Conservation (phyloP, 352 stramenopile species). For the Thraustotheca clavata region DNA sequence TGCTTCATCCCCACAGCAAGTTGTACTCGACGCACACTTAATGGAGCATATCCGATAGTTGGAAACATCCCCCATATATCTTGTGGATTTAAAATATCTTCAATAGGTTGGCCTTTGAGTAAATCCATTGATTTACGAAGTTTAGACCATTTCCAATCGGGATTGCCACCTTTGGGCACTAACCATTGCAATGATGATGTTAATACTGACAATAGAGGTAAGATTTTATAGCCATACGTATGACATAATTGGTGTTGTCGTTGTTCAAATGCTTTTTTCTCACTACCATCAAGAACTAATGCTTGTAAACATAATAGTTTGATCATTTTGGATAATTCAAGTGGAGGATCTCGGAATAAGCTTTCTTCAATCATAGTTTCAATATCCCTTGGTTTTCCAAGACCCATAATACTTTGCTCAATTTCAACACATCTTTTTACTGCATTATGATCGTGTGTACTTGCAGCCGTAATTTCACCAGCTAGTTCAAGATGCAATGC, state of each 20-base stretch:
- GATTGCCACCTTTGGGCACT: neutral
- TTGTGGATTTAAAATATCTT: constrained; percentile 35
- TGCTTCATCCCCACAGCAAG: constrained; percentile 52
- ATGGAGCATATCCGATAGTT: constrained; percentile 73
- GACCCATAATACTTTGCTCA: constrained; percentile 74
- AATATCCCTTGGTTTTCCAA: constrained; percentile 48
- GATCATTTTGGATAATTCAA: constrained; percentile 62
- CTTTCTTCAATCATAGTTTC: constrained; percentile 62
- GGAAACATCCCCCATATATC: constrained; percentile 85
- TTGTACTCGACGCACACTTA: constrained; percentile 76
- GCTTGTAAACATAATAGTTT: constrained; percentile 71
- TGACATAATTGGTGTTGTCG: constrained; percentile 73
- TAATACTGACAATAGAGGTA: constrained; percentile 62
- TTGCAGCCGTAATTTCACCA: constrained; percentile 39
- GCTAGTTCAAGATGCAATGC: constrained; percentile 58
- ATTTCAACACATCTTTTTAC: constrained; percentile 62
- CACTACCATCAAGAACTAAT: constrained; percentile 55
- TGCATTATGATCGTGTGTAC: constrained; percentile 42
- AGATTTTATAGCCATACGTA: constrained; percentile 64
- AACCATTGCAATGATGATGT: constrained; percentile 20
- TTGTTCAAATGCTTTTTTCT: constrained; percentile 44
- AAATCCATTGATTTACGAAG: neutral
- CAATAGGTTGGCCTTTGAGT: neutral
- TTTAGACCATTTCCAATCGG: constrained; percentile 10
- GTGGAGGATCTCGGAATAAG: constrained; percentile 51